These are phyloP conservation scores for Monsonia emarginata DNA, from an alignment of 441 rosid genomes.

Conservation along the genomic window DNA sequence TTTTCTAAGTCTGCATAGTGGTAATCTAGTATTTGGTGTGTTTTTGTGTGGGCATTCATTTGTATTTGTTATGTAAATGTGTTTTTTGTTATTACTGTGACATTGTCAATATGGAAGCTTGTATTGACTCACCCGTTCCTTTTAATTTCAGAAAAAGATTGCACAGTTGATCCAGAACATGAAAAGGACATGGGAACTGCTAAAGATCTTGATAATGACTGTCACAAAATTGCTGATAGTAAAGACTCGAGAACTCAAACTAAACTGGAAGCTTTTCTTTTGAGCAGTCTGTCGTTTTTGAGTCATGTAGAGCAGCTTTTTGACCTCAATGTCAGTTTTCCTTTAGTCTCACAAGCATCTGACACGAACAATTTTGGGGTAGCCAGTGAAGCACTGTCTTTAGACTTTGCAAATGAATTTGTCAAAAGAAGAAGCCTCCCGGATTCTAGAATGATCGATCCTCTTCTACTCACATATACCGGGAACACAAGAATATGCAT, in stretches of 20 bases:
- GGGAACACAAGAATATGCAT: conserved; percentile 23
- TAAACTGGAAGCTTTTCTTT: conserved; percentile 35
- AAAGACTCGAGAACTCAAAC: conserved; percentile 19
- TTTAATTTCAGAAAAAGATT: conserved; percentile 25
- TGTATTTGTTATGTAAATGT: neutral
- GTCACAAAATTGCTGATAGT: conserved; percentile 1
- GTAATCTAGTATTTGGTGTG: neutral
- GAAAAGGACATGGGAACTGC: conserved; percentile 8
- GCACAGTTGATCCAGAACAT: conserved; percentile 16
- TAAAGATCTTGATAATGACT: conserved; percentile 17
- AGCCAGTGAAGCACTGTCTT: conserved; percentile 28
- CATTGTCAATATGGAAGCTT: neutral
- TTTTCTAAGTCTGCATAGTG: neutral
- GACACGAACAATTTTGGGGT: conserved; percentile 8
- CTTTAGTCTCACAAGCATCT: conserved; percentile 16
- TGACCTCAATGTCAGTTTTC: conserved; percentile 24
- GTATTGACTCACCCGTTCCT: neutral
- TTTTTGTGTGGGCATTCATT: neutral
- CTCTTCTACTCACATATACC: conserved; percentile 11
- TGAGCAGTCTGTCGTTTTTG: conserved; percentile 36
- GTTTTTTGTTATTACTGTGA: neutral
- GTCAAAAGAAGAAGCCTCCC: conserved; percentile 39
- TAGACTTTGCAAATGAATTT: conserved; percentile 55
- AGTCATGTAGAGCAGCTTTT: conserved; percentile 40
- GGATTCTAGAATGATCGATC: conserved; percentile 24